These are phyloP conservation scores for Aspergillus intermedius DNA, from an alignment of 2,329 filamentous ascomycete genomes.

Conservation along the genomic window DNA sequence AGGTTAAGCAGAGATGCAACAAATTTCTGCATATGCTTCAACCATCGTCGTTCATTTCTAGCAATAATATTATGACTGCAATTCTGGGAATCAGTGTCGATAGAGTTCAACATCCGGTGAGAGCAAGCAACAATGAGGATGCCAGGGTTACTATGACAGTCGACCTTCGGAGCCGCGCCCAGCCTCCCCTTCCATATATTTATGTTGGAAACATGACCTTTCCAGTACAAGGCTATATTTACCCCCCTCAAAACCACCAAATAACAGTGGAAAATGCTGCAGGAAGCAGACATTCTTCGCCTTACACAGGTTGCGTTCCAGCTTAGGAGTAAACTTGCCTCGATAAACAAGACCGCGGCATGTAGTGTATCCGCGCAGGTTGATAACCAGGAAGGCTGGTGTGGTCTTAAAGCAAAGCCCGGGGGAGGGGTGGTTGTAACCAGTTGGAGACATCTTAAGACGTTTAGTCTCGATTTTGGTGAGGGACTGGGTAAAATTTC, in stretches of 20 bases:
- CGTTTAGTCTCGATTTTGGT: background rate
- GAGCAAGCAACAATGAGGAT: background rate
- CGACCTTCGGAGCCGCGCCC: conserved; percentile 2
- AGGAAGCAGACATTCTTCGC: background rate
- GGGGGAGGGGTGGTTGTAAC: background rate
- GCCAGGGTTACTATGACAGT: background rate
- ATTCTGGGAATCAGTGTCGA: conserved; percentile 1
- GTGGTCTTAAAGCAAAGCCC: background rate
- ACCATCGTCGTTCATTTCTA: background rate
- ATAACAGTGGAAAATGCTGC: background rate
- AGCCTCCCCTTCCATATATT: conserved; percentile 1
- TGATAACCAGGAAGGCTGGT: conserved; percentile 2
- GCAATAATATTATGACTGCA: conserved; percentile 3
- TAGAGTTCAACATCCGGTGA: background rate
- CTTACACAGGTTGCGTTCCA: background rate
- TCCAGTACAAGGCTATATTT: background rate
- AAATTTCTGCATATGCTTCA: background rate
- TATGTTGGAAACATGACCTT: conserved; percentile 1
- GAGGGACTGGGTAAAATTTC: background rate
- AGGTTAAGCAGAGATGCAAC: background rate
- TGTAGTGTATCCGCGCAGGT: conserved; percentile 2
- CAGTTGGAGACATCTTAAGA: background rate
- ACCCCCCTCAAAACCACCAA: background rate
- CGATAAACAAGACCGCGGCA: background rate
- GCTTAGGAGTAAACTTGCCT: background rate